Percentiles rank a stretch among this genome's conserved stretches.
phyloP scores from a whole-genome alignment of 441 rosid genomes.

The Populus tomentosa region DNA sequence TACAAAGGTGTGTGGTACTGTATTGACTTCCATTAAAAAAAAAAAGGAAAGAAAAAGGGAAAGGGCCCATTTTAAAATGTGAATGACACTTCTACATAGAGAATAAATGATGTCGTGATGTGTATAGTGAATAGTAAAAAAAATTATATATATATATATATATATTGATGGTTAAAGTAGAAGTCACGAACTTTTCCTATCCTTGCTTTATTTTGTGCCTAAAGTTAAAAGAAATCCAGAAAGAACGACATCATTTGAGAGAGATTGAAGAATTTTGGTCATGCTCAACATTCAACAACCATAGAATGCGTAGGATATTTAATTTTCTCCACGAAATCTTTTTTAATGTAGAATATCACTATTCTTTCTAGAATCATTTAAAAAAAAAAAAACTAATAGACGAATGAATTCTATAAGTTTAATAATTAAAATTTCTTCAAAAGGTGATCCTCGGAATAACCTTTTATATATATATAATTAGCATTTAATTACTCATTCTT shows the following conservation, averaged over 20 bases:
- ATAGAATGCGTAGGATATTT: neutral
- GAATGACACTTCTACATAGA: neutral
- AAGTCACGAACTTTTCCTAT: neutral
- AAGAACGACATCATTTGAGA: neutral
- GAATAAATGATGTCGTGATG: neutral
- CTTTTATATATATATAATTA: too few relatives aligned
- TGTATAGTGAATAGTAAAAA: neutral
- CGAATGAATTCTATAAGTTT: too few relatives aligned
- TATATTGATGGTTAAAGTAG: neutral
- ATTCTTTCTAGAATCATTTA: too few relatives aligned
- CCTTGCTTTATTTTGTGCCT: neutral
- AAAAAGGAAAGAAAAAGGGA: neutral
- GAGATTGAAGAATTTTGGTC: neutral
- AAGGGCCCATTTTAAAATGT: neutral
- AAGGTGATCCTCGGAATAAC: too few relatives aligned
- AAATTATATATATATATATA: too few relatives aligned
- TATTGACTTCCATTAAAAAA: too few relatives aligned
- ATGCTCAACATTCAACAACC: neutral
- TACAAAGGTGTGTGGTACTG: neutral
- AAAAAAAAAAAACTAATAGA: too few relatives aligned
- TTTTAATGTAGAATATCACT: too few relatives aligned
- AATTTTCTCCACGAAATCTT: too few relatives aligned
- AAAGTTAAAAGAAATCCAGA: neutral
- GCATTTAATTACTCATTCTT: neutral
- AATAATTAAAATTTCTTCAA: too few relatives aligned